phyloP scores from a whole-genome alignment of 441 rosid species.

The Monsonia emarginata region DNA sequence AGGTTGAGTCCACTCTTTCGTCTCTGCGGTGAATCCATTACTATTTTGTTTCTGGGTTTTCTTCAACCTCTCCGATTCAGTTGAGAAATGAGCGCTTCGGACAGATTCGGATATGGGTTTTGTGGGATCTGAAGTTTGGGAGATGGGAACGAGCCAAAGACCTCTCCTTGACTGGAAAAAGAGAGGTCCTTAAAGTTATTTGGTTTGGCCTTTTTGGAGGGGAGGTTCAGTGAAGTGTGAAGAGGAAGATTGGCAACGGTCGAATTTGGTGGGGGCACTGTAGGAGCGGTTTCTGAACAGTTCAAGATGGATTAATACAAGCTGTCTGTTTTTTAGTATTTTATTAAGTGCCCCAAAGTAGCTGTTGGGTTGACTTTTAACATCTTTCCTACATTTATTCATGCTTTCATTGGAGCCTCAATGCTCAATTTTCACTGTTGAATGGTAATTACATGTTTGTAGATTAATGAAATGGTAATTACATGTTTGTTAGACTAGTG shows the following conservation, averaged over 20 bases:
- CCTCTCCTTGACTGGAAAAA: constrained; percentile 23
- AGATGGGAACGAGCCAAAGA: constrained; percentile 19
- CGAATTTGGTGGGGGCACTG: constrained; percentile 21
- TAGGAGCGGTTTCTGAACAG: constrained; percentile 21
- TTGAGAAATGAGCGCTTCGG: background rate
- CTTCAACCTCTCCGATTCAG: constrained; percentile 6
- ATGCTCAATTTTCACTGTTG: too few species aligned
- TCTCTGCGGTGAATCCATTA: constrained; percentile 59
- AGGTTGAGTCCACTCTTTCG: constrained; percentile 73
- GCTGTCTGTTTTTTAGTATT: background rate
- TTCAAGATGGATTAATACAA: background rate
- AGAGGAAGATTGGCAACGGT: constrained; percentile 46
- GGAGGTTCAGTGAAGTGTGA: constrained; percentile 12
- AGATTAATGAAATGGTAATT: too few species aligned
- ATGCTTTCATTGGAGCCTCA: too few species aligned
- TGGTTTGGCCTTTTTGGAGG: too few species aligned
- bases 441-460: too few species aligned
- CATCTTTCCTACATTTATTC: too few species aligned
- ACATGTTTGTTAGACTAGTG: too few species aligned
- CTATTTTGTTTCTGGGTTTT: background rate
- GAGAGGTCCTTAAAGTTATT: constrained; percentile 19
- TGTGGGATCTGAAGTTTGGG: background rate
- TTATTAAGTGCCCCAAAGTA: too few species aligned
- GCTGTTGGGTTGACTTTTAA: too few species aligned
- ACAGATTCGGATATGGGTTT: background rate